A percentile compares a stretch with the other conserved stretches of the same genome.
Conservation (phyloP, 2,329 filamentous ascomycete species). For the Kalaharituber pfeilii region DNA sequence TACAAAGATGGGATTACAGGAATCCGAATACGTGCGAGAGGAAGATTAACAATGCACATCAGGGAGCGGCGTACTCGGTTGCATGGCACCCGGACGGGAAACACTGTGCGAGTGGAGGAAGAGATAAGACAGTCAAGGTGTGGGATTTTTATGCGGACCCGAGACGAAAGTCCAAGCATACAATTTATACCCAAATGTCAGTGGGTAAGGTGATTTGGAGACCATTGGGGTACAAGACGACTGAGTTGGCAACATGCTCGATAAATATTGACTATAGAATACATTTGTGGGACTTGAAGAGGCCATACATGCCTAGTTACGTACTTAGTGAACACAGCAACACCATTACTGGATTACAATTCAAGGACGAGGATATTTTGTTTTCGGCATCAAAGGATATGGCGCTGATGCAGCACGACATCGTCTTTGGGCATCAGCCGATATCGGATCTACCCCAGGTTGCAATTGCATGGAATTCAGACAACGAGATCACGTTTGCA, state of each 20-base stretch:
- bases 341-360: slow-evolving; percentile 41
- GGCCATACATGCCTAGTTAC: slow-evolving; percentile 49
- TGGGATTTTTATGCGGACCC: slow-evolving; percentile 48
- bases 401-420: slow-evolving; percentile 46
- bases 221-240: slow-evolving; percentile 47
- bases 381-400: slow-evolving; percentile 50
- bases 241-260: slow-evolving; percentile 35
- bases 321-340: slow-evolving; percentile 44
- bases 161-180: slow-evolving; percentile 46
- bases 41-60: slow-evolving; percentile 20
- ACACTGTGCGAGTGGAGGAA: slow-evolving; percentile 44
- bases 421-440: slow-evolving; percentile 45
- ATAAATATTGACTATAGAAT: slow-evolving; percentile 40
- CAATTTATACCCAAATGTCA: slow-evolving; percentile 43
- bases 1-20: slow-evolving; percentile 18
- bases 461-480: slow-evolving; percentile 34
- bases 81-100: slow-evolving; percentile 49
- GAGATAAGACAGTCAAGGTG: slow-evolving; percentile 43
- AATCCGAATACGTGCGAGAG: slow-evolving; percentile 8
- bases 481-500: slow-evolving; percentile 16
- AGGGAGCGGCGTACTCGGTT: slow-evolving; percentile 20
- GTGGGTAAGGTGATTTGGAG: slow-evolving; percentile 45
- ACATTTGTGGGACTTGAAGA: slow-evolving; percentile 51
- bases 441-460: slow-evolving; percentile 47
- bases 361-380: slow-evolving; percentile 47